These are phyloP conservation scores for Aspergillus fijiensis DNA, from an alignment of 2,329 filamentous ascomycete species.

Conservation along the genomic window DNA sequence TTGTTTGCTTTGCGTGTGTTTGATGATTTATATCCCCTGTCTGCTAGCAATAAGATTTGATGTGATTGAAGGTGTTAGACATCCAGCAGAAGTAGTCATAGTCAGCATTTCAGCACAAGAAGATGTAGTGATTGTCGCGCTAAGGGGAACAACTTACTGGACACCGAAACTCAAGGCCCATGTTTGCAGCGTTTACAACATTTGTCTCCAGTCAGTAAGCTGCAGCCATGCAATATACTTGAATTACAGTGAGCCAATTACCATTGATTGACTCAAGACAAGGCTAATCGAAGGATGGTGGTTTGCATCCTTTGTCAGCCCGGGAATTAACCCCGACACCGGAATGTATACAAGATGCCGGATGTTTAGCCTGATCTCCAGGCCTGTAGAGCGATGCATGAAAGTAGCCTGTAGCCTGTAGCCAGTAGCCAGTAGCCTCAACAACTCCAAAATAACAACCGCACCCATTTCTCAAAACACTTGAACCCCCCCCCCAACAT, in stretches of 20 bases:
- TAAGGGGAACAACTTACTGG: no score
- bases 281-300: not conserved
- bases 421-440: not conserved
- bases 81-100: no score
- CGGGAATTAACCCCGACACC: not conserved
- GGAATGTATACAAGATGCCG: not conserved
- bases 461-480: not conserved
- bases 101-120: no score
- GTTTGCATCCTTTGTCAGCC: not conserved
- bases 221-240: not conserved
- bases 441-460: not conserved
- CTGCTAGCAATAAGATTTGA: no score
- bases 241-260: not conserved
- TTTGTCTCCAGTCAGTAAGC: no score
- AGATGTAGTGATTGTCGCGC: no score
- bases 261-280: not conserved
- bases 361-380: not conserved
- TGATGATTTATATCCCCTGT: no score
- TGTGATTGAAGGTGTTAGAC: no score
- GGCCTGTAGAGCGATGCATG: not conserved
- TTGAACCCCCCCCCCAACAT: not conserved
- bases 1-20: no score
- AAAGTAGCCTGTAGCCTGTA: not conserved
- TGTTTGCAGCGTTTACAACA: not conserved
- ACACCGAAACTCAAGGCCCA: no score